These are phyloP conservation scores for Teunomyces stri DNA, from an alignment of 805 yeast species.

Conservation along the genomic window DNA sequence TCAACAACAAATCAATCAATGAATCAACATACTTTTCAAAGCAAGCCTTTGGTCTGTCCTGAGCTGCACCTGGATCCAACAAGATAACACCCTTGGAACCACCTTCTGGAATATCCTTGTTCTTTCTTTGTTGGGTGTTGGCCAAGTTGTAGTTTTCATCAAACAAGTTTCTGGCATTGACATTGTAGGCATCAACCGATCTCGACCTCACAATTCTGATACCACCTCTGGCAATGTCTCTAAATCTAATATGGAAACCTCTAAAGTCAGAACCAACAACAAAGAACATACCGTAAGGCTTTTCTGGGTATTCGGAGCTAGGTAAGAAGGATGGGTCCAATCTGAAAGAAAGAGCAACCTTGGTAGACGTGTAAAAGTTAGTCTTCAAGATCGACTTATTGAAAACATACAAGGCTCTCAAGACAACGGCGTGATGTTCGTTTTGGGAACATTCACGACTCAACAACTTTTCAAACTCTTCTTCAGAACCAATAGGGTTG, in stretches of 20 bases:
- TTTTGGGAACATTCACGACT: slow-evolving; percentile 73
- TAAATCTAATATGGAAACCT: slow-evolving; percentile 95
- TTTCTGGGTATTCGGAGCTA: slow-evolving; percentile 80
- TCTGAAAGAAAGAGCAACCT: slow-evolving; percentile 92
- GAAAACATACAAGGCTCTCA: slow-evolving; percentile 78
- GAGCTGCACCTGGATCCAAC: slow-evolving; percentile 73
- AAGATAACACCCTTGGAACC: slow-evolving; percentile 97
- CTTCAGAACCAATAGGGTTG: slow-evolving; percentile 69
- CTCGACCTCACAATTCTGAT: slow-evolving; percentile 91
- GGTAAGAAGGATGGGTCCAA: slow-evolving; percentile 87
- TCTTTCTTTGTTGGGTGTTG: slow-evolving; percentile 92
- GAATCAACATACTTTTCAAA: slow-evolving; percentile 93
- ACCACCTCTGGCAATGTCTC: slow-evolving; percentile 98
- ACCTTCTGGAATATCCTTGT: slow-evolving; percentile 98
- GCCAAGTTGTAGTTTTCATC: slow-evolving; percentile 97
- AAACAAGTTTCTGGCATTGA: slow-evolving; percentile 82
- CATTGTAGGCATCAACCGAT: slow-evolving; percentile 77
- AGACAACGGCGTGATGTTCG: slow-evolving; percentile 73
- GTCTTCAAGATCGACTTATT: slow-evolving; percentile 88
- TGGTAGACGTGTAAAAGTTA: slow-evolving; percentile 88
- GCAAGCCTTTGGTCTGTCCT: slow-evolving; percentile 75
- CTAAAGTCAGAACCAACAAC: slow-evolving; percentile 95
- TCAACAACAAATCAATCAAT: slow-evolving; percentile 77
- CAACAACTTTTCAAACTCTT: slow-evolving; percentile 69
- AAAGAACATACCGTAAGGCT: slow-evolving; percentile 91